Conservation (phyloP, 2,329 filamentous ascomycete species). For the Aspergillus costaricaensis region DNA sequence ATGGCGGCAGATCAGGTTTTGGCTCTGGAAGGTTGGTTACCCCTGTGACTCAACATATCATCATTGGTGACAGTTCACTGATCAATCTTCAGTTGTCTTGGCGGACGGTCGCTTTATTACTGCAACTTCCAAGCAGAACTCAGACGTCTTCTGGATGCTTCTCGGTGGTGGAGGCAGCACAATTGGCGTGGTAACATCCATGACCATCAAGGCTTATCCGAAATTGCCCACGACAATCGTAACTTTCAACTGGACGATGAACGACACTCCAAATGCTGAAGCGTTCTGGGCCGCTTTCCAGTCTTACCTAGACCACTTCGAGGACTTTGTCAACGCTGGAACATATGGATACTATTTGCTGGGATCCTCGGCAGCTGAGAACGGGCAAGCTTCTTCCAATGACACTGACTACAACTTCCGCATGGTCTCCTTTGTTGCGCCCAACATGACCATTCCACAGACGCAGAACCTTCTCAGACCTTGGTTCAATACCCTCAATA, state of each 20-base stretch:
- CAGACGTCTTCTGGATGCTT: constrained; percentile 55
- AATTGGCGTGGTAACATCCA: constrained; percentile 48
- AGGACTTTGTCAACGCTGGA: constrained; percentile 24
- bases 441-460: constrained; percentile 24
- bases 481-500: constrained; percentile 23
- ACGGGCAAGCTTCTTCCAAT: constrained; percentile 20
- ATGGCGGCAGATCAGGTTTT: constrained; percentile 60
- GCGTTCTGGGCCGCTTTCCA: constrained; percentile 23
- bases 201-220: constrained; percentile 28
- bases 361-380: constrained; percentile 16
- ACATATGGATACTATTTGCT: constrained; percentile 28
- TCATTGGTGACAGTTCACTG: background rate
- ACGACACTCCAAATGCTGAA: constrained; percentile 17
- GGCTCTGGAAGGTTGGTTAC: constrained; percentile 39
- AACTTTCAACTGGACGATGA: constrained; percentile 27
- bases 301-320: constrained; percentile 23
- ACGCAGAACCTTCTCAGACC: constrained; percentile 22
- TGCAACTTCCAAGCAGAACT: constrained; percentile 22
- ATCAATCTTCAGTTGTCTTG: constrained; percentile 14
- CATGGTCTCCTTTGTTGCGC: constrained; percentile 27
- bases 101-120: constrained; percentile 24
- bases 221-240: constrained; percentile 23
- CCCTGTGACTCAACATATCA: background rate
- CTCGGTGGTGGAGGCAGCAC: constrained; percentile 58
- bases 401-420: constrained; percentile 28